phyloP scores from a whole-genome alignment of 2,329 filamentous ascomycete species.

The Domatiomyces globalis region DNA sequence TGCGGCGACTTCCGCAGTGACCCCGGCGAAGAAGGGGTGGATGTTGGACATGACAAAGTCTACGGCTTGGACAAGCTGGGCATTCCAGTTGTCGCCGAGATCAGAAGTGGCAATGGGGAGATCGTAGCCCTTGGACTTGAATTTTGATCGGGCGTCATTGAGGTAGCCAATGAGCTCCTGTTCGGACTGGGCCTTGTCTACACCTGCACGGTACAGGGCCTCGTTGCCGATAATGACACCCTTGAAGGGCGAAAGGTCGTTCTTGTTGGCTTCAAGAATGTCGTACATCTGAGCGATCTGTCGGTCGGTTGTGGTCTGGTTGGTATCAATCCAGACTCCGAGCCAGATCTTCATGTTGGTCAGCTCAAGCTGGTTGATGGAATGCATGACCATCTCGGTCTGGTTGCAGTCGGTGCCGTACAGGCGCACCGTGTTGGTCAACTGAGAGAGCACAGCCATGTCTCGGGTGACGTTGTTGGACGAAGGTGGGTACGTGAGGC shows the following conservation, averaged over 20 bases:
- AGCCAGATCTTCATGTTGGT: constrained; percentile 77
- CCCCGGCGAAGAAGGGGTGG: constrained; percentile 86
- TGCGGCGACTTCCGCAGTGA: constrained; percentile 52
- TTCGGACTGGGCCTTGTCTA: constrained; percentile 48
- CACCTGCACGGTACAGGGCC: constrained; percentile 40
- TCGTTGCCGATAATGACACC: constrained; percentile 52
- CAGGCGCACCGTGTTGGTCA: constrained; percentile 74
- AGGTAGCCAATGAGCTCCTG: constrained; percentile 51
- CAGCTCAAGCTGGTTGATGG: constrained; percentile 60
- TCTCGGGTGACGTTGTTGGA: constrained; percentile 94
- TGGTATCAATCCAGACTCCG: constrained; percentile 81
- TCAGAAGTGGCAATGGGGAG: constrained; percentile 78
- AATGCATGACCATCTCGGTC: constrained; percentile 80
- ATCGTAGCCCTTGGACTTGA: constrained; percentile 50
- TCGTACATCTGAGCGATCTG: constrained; percentile 75
- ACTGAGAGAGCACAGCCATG: constrained; percentile 73
- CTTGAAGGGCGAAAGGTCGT: constrained; percentile 38
- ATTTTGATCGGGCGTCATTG: constrained; percentile 53
- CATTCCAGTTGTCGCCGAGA: constrained; percentile 74
- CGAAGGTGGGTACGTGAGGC: constrained; percentile 59
- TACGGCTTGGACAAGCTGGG: constrained; percentile 51
- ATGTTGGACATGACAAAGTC: constrained; percentile 95
- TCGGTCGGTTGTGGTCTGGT: constrained; percentile 66
- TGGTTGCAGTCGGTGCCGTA: constrained; percentile 98
- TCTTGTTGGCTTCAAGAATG: constrained; percentile 46